Conservation (phyloP, 108 stramenopile species). For the Cyclotella choctawhatcheeana region DNA sequence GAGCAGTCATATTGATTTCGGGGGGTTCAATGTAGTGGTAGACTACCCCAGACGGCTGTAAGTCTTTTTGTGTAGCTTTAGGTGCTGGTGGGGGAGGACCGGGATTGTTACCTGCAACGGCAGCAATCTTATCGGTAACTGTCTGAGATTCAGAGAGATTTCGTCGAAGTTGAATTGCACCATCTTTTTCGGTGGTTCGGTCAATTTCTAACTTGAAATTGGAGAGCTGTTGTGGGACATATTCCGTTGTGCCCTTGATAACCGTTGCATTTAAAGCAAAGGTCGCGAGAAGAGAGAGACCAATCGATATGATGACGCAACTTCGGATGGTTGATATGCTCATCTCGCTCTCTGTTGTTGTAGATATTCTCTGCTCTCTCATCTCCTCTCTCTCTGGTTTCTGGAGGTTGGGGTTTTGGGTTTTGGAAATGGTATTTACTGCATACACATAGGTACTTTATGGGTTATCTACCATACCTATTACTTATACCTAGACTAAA, state of each 20-base stretch:
- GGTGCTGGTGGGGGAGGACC: neutral
- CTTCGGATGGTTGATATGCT: neutral
- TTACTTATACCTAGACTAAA: too few relatives aligned
- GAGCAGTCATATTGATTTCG: slow-evolving; percentile 37
- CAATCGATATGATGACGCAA: neutral
- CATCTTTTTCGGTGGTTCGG: neutral
- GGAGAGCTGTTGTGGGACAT: neutral
- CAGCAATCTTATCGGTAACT: neutral
- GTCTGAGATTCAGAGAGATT: slow-evolving; percentile 20
- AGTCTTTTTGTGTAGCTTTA: neutral
- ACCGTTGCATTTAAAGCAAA: neutral
- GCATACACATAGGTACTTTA: too few relatives aligned
- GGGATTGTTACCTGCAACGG: neutral
- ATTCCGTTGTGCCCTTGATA: neutral
- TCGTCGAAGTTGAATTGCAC: neutral
- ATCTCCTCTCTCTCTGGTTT: too few relatives aligned
- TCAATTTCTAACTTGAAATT: neutral
- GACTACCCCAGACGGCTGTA: slow-evolving; percentile 30
- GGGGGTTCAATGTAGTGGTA: slow-evolving; percentile 37
- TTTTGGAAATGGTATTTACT: too few relatives aligned
- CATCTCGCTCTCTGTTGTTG: too few relatives aligned
- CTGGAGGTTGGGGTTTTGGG: too few relatives aligned
- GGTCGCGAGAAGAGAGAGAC: neutral
- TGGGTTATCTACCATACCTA: too few relatives aligned
- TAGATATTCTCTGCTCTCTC: too few relatives aligned